phyloP scores from a whole-genome alignment of 352 stramenopile species.

The Phytophthora quininea region DNA sequence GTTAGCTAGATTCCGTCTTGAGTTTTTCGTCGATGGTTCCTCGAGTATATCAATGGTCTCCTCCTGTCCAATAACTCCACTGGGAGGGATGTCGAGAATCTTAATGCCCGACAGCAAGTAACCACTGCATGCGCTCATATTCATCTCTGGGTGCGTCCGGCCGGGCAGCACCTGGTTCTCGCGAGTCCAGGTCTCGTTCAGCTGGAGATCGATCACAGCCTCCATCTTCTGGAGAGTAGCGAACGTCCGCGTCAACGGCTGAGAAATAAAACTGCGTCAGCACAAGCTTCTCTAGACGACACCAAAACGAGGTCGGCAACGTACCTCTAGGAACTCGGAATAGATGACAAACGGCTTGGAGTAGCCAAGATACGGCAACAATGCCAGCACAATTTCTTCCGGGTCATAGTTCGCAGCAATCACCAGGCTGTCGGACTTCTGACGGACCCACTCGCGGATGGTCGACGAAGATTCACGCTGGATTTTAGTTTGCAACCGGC shows the following conservation, averaged over 20 bases:
- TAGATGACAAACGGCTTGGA: constrained; percentile 97
- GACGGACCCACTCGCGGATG: constrained; percentile 70
- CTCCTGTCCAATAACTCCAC: constrained; percentile 3
- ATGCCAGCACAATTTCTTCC: constrained; percentile 76
- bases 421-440: constrained; percentile 86
- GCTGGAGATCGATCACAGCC: constrained; percentile 92
- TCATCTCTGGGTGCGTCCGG: constrained; percentile 96
- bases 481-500: constrained; percentile 78
- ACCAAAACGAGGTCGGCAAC: not conserved
- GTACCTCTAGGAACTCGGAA: constrained; percentile 91
- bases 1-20: no score
- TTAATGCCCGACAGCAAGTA: constrained; percentile 96
- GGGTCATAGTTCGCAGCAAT: constrained; percentile 93
- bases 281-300: not conserved
- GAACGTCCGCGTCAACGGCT: constrained; percentile 93
- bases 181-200: constrained; percentile 96
- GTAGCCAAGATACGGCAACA: constrained; percentile 91
- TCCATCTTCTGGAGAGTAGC: constrained; percentile 89
- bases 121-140: constrained; percentile 95
- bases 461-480: constrained; percentile 70
- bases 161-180: constrained; percentile 95
- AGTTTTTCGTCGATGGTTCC: no score
- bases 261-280: constrained; percentile 2
- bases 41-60: no score
- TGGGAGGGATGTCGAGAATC: constrained; percentile 52